Evolutionary conservation across 2,329 filamentous ascomycete genomes (phyloP), one percentile per base, ranked within the genome.

Genomic region (Colletotrichum magnum): DNA sequence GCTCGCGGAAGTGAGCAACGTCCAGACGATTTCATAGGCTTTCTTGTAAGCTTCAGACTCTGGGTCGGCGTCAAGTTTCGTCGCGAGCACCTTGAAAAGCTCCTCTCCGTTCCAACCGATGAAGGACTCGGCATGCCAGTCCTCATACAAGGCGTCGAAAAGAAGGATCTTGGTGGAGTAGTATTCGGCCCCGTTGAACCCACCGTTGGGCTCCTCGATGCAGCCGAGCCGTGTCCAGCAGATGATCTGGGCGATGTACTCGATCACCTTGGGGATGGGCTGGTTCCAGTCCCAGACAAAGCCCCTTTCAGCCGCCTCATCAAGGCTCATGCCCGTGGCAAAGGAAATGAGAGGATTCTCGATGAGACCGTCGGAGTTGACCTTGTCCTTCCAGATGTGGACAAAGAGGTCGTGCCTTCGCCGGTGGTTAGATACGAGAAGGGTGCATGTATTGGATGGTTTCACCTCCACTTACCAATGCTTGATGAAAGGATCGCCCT

Each of bases 181-280:
- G 61, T 77, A 76, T 9, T 74, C 70, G 1, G 53, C 66, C 7
- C 71, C 58, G 6, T 73, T 71, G 60, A 77, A 77, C 1, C 75
- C 75, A 41, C 74, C 74, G 18, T 71, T 70, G 0, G 66, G 47
- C 21, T 76, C 73, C 18, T 77, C 70, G 2, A 78, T 66, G 67
- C 73, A 73, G 52, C 64, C 67, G 36, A 78, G 48, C 3, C 75
- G 73, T 6, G 73, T 63, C 81, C 81, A 85, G 13, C 77, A 76
- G 4, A 82, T 68, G 36, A 82, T 77, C 50, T 83, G 82, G 1
- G 75, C 73, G 7, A 81, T 76, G 56, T 84, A 84, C 15, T 82
- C 81, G 32, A 81, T 62, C 0, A 81, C 64, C 0, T 50, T 43
- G 18, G 74, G 76, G 2, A 73, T 68, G 2, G 77, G 75, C 2